phyloP scores from a whole-genome alignment of 306 rosid genomes.

The Sicyos edulis region DNA sequence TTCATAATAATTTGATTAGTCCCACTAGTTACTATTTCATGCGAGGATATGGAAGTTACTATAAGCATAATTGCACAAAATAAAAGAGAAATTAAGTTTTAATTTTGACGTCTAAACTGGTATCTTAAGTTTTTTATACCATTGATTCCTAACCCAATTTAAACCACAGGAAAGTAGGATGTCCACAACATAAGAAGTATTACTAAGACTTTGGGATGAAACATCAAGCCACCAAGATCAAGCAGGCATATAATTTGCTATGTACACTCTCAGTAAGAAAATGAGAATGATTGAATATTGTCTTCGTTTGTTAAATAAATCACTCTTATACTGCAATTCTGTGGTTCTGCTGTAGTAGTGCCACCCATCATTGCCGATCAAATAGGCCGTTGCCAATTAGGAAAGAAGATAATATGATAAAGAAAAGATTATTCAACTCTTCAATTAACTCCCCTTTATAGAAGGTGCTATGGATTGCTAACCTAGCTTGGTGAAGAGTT shows the following conservation, averaged over 20 bases:
- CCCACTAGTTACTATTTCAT: not conserved
- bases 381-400: not conserved
- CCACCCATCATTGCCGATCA: not conserved
- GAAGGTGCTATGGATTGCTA: not conserved
- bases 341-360: not conserved
- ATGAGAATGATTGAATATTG: slow-evolving; percentile 8
- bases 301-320: not conserved
- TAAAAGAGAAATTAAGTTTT: not conserved
- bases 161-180: not conserved
- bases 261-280: not conserved
- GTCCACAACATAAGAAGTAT: slow-evolving; percentile 1
- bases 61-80: not conserved
- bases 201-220: not conserved
- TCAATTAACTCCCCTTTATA: slow-evolving; percentile 5
- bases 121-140: no score
- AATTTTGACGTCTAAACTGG: slow-evolving; percentile 7
- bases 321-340: not conserved
- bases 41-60: not conserved
- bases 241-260: not conserved
- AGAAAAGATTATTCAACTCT: not conserved
- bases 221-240: not conserved
- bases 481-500: not conserved
- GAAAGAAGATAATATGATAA: not conserved
- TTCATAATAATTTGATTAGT: not conserved
- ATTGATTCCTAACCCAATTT: not conserved